A percentile compares a stretch with the other conserved stretches of the same genome.
phyloP scores from a whole-genome alignment of 2,329 filamentous ascomycete genomes.

The Apiospora saccharicola region DNA sequence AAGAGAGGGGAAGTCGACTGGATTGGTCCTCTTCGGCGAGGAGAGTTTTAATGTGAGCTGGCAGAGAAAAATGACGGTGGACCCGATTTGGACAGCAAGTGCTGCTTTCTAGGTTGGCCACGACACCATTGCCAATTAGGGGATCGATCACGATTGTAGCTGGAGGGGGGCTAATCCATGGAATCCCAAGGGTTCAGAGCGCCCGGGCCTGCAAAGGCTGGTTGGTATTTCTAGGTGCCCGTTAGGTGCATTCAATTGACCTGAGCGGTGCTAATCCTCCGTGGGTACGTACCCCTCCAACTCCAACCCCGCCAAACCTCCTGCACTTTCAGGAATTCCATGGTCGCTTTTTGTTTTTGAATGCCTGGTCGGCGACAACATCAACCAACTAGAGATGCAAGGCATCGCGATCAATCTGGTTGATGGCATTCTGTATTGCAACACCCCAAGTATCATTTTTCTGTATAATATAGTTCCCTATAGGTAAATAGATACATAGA shows the following conservation, averaged over 20 bases:
- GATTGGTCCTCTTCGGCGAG: slow-evolving; percentile 29
- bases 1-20: slow-evolving; percentile 26
- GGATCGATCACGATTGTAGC: slow-evolving; percentile 5
- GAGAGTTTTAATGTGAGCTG: slow-evolving; percentile 25
- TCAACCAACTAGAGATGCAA: not conserved
- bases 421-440: not conserved
- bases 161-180: not conserved
- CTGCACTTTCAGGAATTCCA: not conserved
- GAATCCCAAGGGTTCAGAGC: slow-evolving; percentile 1
- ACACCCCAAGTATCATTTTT: not conserved
- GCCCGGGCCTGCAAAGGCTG: not conserved
- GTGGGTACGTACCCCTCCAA: not conserved
- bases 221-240: not conserved
- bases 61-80: slow-evolving; percentile 25
- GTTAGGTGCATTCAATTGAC: not conserved
- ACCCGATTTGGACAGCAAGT: slow-evolving; percentile 14
- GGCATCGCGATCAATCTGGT: too few species aligned
- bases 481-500: too few species aligned
- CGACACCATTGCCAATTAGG: slow-evolving; percentile 11
- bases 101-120: slow-evolving; percentile 21
- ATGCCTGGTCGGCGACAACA: not conserved
- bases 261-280: not conserved
- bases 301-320: not conserved
- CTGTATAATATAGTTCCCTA: too few species aligned
- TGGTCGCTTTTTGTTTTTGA: not conserved